Evolutionary conservation across 1,139 yeast genomes (phyloP).

Genomic region (Nadsonia commutata): DNA sequence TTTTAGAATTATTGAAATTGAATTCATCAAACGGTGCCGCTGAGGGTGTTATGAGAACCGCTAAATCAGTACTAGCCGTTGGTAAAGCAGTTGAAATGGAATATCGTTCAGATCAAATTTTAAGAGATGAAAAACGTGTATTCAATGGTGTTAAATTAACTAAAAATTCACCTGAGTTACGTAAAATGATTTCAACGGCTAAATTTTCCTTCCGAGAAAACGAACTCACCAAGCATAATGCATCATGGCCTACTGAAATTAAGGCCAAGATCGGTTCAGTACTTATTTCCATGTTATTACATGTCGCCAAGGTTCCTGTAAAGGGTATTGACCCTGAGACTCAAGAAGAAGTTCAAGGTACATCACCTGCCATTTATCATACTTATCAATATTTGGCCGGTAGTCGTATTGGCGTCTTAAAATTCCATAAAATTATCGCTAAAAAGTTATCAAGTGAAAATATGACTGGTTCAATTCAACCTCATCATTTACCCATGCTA

Average conservation of each 20-base stretch:
- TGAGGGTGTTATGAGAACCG: constrained; percentile 74
- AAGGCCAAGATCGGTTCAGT: constrained; percentile 76
- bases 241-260: constrained; percentile 50
- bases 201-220: constrained; percentile 1
- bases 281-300: constrained; percentile 56
- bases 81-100: constrained; percentile 81
- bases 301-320: constrained; percentile 72
- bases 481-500: constrained; percentile 88
- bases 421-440: constrained; percentile 56
- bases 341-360: constrained; percentile 46
- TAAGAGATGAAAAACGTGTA: constrained; percentile 37
- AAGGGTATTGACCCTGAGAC: constrained; percentile 67
- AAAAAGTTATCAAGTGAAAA: constrained; percentile 55
- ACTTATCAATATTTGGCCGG: constrained; percentile 73
- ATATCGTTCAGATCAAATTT: constrained; percentile 29
- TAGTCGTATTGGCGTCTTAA: constrained; percentile 66
- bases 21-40: constrained; percentile 52
- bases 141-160: constrained; percentile 1
- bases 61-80: constrained; percentile 65
- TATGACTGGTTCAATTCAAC: constrained; percentile 55
- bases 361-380: constrained; percentile 85
- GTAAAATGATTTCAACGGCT: constrained; percentile 1
- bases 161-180: constrained; percentile 1
- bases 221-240: constrained; percentile 15
- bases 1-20: constrained; percentile 63